Evolutionary conservation across 805 yeast species (phyloP), one percentile per base, ranked within the genome.

Genomic region (Yamadazyma paraphyllophila): DNA sequence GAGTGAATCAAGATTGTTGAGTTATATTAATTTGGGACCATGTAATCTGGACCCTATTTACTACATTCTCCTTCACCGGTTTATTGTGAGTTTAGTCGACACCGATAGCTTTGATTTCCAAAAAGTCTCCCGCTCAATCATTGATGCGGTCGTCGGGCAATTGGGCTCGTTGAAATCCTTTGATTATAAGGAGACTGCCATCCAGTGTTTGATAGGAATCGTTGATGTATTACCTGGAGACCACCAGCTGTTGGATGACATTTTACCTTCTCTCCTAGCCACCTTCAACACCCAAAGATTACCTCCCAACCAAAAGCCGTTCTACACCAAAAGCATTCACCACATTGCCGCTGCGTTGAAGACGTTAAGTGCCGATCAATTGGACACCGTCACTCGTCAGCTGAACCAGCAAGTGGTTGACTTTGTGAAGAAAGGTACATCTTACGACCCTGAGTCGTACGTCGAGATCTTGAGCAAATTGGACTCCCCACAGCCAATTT

Each of bases 21-120:
- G 65, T 0, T 74, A 82, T 50, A 52, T 85, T 15, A 65, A 65
- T 10, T 49, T 80, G 11, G 85, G 89, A 0, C 77, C 80, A 1
- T 68, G 82, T 39, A 71, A 70, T 41, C 80, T 86, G 41, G 65
- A 69, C 25, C 75, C 82, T 0, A 51, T 64, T 0, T 83, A 80
- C 55, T 85, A 78, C 52, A 46, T 48, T 1, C 39, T 55, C 8
- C 41, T 71, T 14, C 42, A 44, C 2, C 44, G 52, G 1, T 55
- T 71, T 26, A 60, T 71, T 27, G 41, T 44, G 1, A 11, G 36
- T 3, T 24, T 48, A 13, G 27, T 39, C 7, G 32, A 35, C 1
- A 20, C 38, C n/a, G 25, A 39, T 12, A 40, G 43, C 15, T 29
- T 47, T 14, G 46, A 43, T 8, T 36, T 41, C 24, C 36, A 34